Base-by-base conservation (phyloP, 768 basidiomycete genomes). In the Auricularia auricula-judae region DNA sequence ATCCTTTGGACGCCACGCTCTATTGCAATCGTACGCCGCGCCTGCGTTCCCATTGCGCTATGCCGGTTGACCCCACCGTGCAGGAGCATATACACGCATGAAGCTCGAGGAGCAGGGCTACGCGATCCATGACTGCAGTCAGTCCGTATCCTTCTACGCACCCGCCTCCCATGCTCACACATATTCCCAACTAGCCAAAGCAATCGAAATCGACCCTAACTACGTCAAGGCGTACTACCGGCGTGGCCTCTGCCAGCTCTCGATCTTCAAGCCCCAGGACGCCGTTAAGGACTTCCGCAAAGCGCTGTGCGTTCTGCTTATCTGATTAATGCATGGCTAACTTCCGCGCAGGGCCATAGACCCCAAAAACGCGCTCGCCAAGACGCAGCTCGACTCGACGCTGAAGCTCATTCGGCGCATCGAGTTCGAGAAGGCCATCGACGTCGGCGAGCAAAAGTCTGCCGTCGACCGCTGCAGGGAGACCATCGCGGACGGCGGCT, bases 351-450 rank as follows among this genome's bases (percentile, higher is more conserved):
- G 53, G 21, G 71, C 79, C 7, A 74, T 98, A 8, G 97, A 99
- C 72, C 94, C 96, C 1, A 82, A 85, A 43, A 98, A 98, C 73
- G 86, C 86, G 36, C 76, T 84, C 11, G 89, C 93, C 10, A 84
- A 86, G 64, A 77, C 82, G 42, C 95, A 98, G 74, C 75, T 98
- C 69, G 82, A 86, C 18, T 84, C 90, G 42, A 97, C 97, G 1
- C 89, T 93, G 72, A 99, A 98, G 76, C 82, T 98, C 60, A 83
- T 96, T 62, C 82, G 92, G 44, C 86, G 86, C 72, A 89, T 92
- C 67, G 92, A 93, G 70, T 96, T 96, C 69, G 93, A 97, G 74
- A 95, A 94, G 82, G 94, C 94, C 18, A 99, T 99, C 66, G 91
- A 93, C 71, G 79, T 89, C 64, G 94, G 94, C 73, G 95, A 92